A percentile compares a stretch with the other conserved stretches of the same genome.
phyloP scores from a whole-genome alignment of 768 basidiomycete genomes.

The Suillus weaverae region DNA sequence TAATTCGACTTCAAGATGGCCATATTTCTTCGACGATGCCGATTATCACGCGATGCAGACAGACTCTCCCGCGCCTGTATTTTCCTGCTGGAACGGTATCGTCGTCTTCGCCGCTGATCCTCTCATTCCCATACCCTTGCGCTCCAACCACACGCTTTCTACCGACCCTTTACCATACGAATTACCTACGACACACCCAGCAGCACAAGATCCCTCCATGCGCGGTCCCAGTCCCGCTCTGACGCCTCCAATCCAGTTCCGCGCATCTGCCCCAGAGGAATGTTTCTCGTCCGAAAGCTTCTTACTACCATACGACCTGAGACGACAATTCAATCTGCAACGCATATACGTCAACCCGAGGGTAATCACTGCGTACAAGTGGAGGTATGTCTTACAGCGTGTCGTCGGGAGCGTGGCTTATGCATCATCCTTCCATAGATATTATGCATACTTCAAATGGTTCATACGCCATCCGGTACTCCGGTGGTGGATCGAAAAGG shows the following conservation, averaged over 20 bases:
- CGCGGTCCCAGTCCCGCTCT: slow-evolving; percentile 27
- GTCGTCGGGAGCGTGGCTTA: not conserved
- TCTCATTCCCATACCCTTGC: slow-evolving; percentile 39
- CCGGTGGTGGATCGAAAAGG: slow-evolving; percentile 41
- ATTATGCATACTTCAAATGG: slow-evolving; percentile 37
- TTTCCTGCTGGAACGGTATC: slow-evolving; percentile 49
- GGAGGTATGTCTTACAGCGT: slow-evolving; percentile 26
- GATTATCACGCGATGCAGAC: slow-evolving; percentile 35
- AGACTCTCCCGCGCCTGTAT: slow-evolving; percentile 44
- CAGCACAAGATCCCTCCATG: slow-evolving; percentile 14
- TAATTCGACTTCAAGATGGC: slow-evolving; percentile 30
- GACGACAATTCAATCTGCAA: slow-evolving; percentile 38
- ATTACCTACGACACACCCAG: slow-evolving; percentile 32
- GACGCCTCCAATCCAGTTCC: slow-evolving; percentile 35
- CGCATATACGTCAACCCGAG: slow-evolving; percentile 40
- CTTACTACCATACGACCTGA: slow-evolving; percentile 42
- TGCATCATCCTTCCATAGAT: slow-evolving; percentile 9
- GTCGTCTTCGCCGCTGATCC: slow-evolving; percentile 42
- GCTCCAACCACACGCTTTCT: slow-evolving; percentile 39
- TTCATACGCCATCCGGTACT: slow-evolving; percentile 39
- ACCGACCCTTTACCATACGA: slow-evolving; percentile 27
- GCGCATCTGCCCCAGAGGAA: slow-evolving; percentile 25
- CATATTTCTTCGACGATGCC: slow-evolving; percentile 42
- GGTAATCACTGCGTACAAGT: slow-evolving; percentile 38
- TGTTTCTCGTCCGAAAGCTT: slow-evolving; percentile 43